Conservation (phyloP, 176 grass and related monocot species). For the Microstegium vimineum region DNA sequence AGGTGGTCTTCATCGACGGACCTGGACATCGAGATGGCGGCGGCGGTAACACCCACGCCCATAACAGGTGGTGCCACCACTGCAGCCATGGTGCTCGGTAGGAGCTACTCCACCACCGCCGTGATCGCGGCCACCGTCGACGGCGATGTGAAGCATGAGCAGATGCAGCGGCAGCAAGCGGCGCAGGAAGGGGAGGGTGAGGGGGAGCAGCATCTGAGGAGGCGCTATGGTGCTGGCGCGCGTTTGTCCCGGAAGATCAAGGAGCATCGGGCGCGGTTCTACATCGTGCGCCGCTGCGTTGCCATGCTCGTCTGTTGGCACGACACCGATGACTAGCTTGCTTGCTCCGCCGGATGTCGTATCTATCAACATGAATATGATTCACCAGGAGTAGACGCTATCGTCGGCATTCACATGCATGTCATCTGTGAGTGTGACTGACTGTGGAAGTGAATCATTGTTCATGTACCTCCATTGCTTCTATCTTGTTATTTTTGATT, state of each 20-base stretch:
- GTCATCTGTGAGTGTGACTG: not conserved
- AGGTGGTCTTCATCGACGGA: not conserved
- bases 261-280: conserved; percentile 47
- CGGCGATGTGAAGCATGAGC: not conserved
- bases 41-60: too few relatives aligned
- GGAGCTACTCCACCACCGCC: not conserved
- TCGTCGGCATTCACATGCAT: not conserved
- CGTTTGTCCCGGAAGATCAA: conserved; percentile 6
- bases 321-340: conserved; percentile 6
- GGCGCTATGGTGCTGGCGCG: not conserved
- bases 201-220: not conserved
- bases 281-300: conserved; percentile 50
- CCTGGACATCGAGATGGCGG: not conserved
- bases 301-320: conserved; percentile 64
- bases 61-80: too few relatives aligned
- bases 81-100: not conserved
- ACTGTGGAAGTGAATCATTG: not conserved
- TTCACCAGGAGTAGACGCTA: not conserved
- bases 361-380: not conserved
- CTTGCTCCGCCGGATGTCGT: not conserved
- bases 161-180: not conserved
- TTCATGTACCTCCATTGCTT: not conserved
- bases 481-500: not conserved
- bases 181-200: not conserved
- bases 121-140: too few relatives aligned